These are phyloP conservation scores for Colletotrichum tanaceti DNA, from an alignment of 2,329 filamentous ascomycete genomes.

Conservation along the genomic window DNA sequence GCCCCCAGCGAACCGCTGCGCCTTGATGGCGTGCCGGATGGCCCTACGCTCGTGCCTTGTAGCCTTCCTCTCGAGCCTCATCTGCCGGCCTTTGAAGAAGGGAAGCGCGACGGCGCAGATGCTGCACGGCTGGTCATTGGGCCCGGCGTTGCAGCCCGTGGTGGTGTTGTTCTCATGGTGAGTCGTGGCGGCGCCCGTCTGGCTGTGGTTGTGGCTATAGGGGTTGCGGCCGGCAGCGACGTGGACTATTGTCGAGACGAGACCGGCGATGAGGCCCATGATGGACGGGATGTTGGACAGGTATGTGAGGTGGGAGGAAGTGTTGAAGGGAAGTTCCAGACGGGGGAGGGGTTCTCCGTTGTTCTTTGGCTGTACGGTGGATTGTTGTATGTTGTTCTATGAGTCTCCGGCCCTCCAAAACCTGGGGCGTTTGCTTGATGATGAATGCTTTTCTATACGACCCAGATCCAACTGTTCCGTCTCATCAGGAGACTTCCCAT, in stretches of 20 bases:
- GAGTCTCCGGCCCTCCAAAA: not conserved
- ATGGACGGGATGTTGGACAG: not conserved
- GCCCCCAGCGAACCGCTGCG: slow-evolving; percentile 19
- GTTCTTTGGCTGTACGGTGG: not conserved
- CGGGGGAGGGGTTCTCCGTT: not conserved
- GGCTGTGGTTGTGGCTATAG: slow-evolving; percentile 29
- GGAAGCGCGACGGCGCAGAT: slow-evolving; percentile 35
- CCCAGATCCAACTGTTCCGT: not conserved
- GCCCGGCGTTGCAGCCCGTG: not conserved
- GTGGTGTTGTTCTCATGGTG: not conserved
- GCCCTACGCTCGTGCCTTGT: slow-evolving; percentile 32
- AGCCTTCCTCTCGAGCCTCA: slow-evolving; percentile 28
- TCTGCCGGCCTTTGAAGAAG: slow-evolving; percentile 34
- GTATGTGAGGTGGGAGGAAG: not conserved
- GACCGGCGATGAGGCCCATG: slow-evolving; percentile 40
- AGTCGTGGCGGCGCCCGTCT: not conserved
- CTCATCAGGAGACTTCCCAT: not conserved
- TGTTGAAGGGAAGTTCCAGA: no score
- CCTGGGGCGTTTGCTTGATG: not conserved
- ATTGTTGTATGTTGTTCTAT: not conserved
- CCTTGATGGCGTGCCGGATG: slow-evolving; percentile 27
- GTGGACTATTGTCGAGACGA: slow-evolving; percentile 38
- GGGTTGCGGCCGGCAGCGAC: slow-evolving; percentile 38
- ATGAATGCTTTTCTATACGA: not conserved
- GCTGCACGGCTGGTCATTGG: slow-evolving; percentile 28